These are phyloP conservation scores for Brasilioporus rufonigricans DNA, from an alignment of 768 basidiomycete species.

Conservation along the genomic window DNA sequence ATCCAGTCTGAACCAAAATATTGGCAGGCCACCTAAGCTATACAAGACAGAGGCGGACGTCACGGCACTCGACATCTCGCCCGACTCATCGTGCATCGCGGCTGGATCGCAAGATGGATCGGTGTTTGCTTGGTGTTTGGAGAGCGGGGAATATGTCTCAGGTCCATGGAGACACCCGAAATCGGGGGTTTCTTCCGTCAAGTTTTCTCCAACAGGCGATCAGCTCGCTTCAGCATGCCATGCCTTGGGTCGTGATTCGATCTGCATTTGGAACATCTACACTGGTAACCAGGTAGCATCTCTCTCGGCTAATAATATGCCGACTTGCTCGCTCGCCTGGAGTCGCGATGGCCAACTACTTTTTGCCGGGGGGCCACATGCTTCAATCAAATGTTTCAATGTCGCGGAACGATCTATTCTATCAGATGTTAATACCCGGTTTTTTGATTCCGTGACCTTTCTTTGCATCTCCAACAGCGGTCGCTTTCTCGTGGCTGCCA, in stretches of 20 bases:
- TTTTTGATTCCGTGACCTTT: constrained; percentile 3
- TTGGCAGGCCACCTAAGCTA: background rate
- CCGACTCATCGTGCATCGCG: background rate
- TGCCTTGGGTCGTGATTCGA: background rate
- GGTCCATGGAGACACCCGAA: background rate
- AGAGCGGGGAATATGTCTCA: background rate
- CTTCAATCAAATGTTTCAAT: constrained; percentile 6
- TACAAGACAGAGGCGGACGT: background rate
- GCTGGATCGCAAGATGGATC: constrained; percentile 3
- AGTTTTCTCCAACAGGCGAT: constrained; percentile 7
- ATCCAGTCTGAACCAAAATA: background rate
- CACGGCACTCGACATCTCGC: constrained; percentile 6
- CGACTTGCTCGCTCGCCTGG: constrained; percentile 6
- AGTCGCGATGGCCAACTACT: background rate
- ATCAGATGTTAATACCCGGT: background rate
- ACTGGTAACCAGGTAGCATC: constrained; percentile 7
- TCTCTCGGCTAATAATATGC: background rate
- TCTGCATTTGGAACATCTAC: constrained; percentile 5
- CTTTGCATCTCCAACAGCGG: constrained; percentile 2
- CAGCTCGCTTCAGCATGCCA: constrained; percentile 6
- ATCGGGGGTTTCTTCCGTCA: background rate
- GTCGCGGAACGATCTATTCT: background rate
- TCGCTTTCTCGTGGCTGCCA: constrained; percentile 5
- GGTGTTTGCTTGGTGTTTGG: background rate
- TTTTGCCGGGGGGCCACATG: constrained; percentile 8